Evolutionary conservation across 2,329 filamentous ascomycete species (phyloP), one percentile per base, ranked within the genome.

Genomic region (Penicillium sp.): DNA sequence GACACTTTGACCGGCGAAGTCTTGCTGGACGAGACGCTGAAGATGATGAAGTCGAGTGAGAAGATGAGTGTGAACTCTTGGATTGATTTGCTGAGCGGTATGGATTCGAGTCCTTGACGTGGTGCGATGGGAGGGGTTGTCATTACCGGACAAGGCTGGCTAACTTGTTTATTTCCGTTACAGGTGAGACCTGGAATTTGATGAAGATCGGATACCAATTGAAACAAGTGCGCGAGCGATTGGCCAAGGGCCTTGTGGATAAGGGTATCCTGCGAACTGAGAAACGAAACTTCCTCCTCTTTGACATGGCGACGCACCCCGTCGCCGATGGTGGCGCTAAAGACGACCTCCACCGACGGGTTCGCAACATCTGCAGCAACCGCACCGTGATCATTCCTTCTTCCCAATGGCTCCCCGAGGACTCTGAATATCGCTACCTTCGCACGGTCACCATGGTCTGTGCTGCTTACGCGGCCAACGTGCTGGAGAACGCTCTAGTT

Each of bases 201-300:
- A 98, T 99, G 95, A 99, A 99, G 83, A 99, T 99, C 69, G 95
- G 95, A 74, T 99, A 99, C 78, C 95, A 99, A 81, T 85, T 99
- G 68, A 99, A 99, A 81, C 95, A 99, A 83, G 95, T 99, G 57
- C 92, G 95, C 73, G 95, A 99, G 81, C 90, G 95, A 56, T 85
- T 99, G 56, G 93, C 93, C 71, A 99, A 99, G 79, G 95, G 95
- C 33, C 86, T 99, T 46, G 95, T 99, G 63, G 95, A 99, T 81
- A 99, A 99, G 81, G 95, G 95, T 71, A 96, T 99, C 73, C 86
- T 99, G 57, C 91, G 95, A 68, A 99, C 95, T 59, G 95, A 99
- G 78, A 99, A 99, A 83, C 91, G 92, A 78, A 99, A 99, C 82
- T 99, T 99, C 81, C 85, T 99, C 63, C 90, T 99, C 63, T 99